Conservation (phyloP, 805 yeast species). For the Wickerhamiella sorbophila region DNA sequence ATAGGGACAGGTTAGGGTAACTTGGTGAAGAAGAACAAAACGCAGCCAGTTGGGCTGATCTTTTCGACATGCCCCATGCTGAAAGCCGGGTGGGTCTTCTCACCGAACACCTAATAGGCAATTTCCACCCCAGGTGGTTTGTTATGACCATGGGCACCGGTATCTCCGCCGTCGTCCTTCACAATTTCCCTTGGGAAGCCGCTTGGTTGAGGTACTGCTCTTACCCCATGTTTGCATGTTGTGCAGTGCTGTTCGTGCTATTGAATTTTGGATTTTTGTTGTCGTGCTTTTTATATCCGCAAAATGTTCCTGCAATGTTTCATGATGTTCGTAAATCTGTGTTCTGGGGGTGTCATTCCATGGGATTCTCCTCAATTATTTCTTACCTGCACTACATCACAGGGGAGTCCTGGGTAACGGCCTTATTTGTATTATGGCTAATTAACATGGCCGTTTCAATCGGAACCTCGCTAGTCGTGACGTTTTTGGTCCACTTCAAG, state of each 20-base stretch:
- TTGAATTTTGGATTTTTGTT: slow-evolving; percentile 31
- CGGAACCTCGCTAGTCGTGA: slow-evolving; percentile 35
- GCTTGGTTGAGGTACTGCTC: slow-evolving; percentile 46
- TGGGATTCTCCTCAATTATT: slow-evolving; percentile 61
- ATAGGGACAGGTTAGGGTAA: no score
- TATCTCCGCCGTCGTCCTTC: slow-evolving; percentile 46
- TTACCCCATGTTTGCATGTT: slow-evolving; percentile 50
- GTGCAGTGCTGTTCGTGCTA: slow-evolving; percentile 34
- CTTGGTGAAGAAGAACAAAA: no score
- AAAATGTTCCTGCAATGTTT: slow-evolving; percentile 23
- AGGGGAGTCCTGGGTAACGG: slow-evolving; percentile 31
- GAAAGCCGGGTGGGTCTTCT: no score
- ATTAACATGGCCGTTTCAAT: slow-evolving; percentile 41
- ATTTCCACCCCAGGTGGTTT: slow-evolving; percentile 32
- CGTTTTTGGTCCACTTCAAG: slow-evolving; percentile 21
- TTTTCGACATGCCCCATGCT: no score
- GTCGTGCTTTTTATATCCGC: slow-evolving; percentile 28
- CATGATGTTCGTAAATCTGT: slow-evolving; percentile 36
- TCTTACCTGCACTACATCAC: slow-evolving; percentile 23
- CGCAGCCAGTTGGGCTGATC: no score
- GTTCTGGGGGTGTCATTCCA: slow-evolving; percentile 64
- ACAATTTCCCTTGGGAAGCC: slow-evolving; percentile 50
- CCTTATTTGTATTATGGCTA: slow-evolving; percentile 59
- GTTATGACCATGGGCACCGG: slow-evolving; percentile 81
- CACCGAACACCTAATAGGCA: no score